Base-by-base conservation (phyloP, 176 grass and related monocot genomes). In the Aegilops longissima region DNA sequence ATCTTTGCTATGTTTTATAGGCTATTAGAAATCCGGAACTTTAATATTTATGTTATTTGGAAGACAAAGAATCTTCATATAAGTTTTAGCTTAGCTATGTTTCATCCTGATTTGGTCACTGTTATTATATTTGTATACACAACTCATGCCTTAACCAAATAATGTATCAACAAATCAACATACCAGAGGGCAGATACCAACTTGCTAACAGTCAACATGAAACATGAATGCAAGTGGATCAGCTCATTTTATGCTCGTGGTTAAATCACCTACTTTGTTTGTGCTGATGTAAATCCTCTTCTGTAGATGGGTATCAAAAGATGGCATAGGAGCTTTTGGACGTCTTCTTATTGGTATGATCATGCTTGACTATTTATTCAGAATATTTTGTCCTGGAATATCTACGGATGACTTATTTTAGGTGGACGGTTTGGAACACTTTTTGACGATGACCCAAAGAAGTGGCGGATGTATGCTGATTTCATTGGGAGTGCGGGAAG, bases 401-500 rank as follows among this genome's bases (percentile, higher is more conserved):
- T 75, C 87, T 73, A 88, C 34, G 6, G 40, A 88, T 87, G 69
- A 40, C 14, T 77, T 80, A 8, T 64, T 82, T 84, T 93, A 95
- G 93, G 96, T 87, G 96, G 93, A 30, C 89, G 91, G 20, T 98
- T 98, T 21, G 96, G 93, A 70, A 90, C 79, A 52, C 85, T 98
- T 90, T 98, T 98, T 81, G 96, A 98, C 62, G 91, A 98, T 82
- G 96, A 98, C 79, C 96, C 96, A 83, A 98, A 95, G 83, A 88
- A 90, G 47, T 98, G 96, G 96, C 90, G 96, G 78, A 98, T 98
- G 96, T 98, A 98, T 92, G 96, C 96, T 34, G 96, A 98, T 84
- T 89, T 98, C 61, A 94, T 98, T 87, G 96, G 96, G 76, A 95
- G 96, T 88, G 86, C 91, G 77, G 96, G 96, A 90, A 98, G 96